phyloP scores from a whole-genome alignment of 352 stramenopile species.

The Pythium vanterpoolii region DNA sequence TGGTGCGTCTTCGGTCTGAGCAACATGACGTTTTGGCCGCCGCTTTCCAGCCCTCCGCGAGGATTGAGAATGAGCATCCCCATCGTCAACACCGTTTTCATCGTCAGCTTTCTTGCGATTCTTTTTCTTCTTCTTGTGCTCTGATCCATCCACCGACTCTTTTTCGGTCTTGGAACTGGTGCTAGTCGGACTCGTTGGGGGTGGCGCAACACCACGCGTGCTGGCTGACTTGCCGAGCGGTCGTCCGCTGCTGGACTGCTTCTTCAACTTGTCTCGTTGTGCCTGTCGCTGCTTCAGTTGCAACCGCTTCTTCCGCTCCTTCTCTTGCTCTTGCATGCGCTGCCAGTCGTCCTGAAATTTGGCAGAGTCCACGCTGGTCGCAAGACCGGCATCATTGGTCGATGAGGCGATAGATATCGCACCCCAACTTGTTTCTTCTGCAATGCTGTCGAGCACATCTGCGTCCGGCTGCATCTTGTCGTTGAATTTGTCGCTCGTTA shows the following conservation, averaged over 20 bases:
- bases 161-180: not conserved
- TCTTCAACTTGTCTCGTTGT: conserved; percentile 76
- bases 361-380: not conserved
- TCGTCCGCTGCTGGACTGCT: conserved; percentile 32
- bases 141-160: not conserved
- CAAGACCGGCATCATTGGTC: not conserved
- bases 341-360: conserved; percentile 64
- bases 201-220: conserved; percentile 2
- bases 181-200: not conserved
- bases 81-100: not conserved
- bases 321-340: conserved; percentile 68
- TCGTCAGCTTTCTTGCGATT: conserved; percentile 12
- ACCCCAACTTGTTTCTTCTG: conserved; percentile 2
- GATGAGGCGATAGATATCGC: conserved; percentile 2
- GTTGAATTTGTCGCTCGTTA: not conserved
- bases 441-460: not conserved
- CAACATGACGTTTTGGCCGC: conserved; percentile 2
- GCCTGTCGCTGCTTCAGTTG: conserved; percentile 74
- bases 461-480: not conserved
- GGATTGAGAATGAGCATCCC: not conserved
- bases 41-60: conserved; percentile 7
- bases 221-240: conserved; percentile 15
- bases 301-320: conserved; percentile 63
- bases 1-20: not conserved
- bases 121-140: conserved; percentile 24